Evolutionary conservation across 192 early-diverging fungal genomes (phyloP).

Genomic region (Coemansia sp.): DNA sequence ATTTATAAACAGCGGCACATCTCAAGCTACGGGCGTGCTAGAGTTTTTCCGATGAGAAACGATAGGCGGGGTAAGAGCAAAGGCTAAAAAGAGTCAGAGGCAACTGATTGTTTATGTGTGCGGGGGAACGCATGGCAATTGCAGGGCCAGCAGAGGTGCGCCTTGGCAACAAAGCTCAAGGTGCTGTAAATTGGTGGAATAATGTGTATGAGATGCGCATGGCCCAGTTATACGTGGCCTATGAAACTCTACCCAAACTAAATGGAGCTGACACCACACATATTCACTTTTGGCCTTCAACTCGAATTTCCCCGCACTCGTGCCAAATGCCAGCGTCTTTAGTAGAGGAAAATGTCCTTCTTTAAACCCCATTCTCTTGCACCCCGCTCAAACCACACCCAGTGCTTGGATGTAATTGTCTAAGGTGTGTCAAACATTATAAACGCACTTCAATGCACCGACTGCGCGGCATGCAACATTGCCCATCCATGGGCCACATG

Average conservation of each 20-base stretch:
- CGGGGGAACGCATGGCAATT: not conserved
- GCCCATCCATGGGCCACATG: not conserved
- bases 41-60: slow-evolving; percentile 1
- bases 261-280: slow-evolving; percentile 1
- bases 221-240: slow-evolving; percentile 6
- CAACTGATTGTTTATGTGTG: not conserved
- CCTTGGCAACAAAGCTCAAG: not conserved
- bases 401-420: not conserved
- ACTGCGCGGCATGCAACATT: slow-evolving; percentile 1
- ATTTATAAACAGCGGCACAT: not conserved
- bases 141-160: not conserved
- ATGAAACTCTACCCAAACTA: slow-evolving; percentile 12
- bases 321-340: not conserved
- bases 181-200: not conserved
- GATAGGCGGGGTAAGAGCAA: not conserved
- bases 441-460: not conserved
- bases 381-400: not conserved
- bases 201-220: slow-evolving; percentile 17
- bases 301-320: not conserved
- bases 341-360: not conserved
- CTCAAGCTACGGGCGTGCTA: not conserved
- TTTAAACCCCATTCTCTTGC: not conserved
- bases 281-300: not conserved
- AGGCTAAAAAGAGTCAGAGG: not conserved
- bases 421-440: not conserved